Base-by-base conservation (phyloP, 75 land plant genomes). In the Isoetes taiwanensis region DNA sequence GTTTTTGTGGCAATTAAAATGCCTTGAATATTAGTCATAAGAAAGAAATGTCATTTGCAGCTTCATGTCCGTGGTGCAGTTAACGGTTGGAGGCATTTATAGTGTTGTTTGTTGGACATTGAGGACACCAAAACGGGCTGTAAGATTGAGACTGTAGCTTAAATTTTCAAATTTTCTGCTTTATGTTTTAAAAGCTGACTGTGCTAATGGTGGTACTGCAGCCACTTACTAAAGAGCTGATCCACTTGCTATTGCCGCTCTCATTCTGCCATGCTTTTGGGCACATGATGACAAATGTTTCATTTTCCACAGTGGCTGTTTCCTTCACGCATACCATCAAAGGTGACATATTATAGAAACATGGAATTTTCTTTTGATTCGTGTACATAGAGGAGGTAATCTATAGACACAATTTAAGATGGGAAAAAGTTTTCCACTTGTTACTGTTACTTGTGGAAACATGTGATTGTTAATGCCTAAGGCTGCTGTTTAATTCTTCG, bases 11-110 rank as follows among this genome's bases (percentile, higher is more conserved):
- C 14, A 37, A 37, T 9, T 37, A 9, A 9, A 9, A 9, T 37
- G 9, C 38, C 38, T 37, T 14, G 14, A 9, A 9, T 37, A 9
- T 9, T 9, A 37, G 39, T 37, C 39, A 9, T 9, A 9, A 37
- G 12, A 37, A 9, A 37, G 9, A 9, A 37, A 9, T 9, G 9
- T 9, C 39, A 37, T 37, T 9, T 37, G 39, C 19, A 46, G 50
- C 25, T 19, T n/a, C 50, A 46, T 46, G 50, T 46, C 50, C 50
- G 50, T 46, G 50, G n/a, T 46, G 4, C 50, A 46, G 16, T n/a
- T 46, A 23, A 23, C 50, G 6, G 50, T 46, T 5, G 50, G 50
- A 46, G 50, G 16, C 16, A 16, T 8, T 3, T 46, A 46, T 23
- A 19, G 50, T n/a, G 4, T 5, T 23, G 16, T 46, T 46, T 46